phyloP scores from a whole-genome alignment of 805 yeast species.

The Candida ovalis region DNA sequence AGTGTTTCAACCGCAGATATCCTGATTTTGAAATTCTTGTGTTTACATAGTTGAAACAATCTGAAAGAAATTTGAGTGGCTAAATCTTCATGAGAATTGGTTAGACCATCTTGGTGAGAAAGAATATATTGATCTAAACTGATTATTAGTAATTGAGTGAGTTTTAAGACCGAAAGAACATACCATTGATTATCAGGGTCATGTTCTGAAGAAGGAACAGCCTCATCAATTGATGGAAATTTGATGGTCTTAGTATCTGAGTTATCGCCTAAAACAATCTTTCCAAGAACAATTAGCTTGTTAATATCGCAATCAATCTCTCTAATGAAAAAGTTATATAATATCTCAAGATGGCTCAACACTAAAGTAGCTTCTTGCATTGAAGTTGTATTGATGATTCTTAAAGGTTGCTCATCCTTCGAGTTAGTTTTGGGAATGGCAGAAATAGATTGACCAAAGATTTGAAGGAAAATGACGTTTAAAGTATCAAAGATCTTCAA shows the following conservation, averaged over 20 bases:
- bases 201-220: slow-evolving; percentile 9
- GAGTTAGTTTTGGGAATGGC: slow-evolving; percentile 11
- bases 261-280: slow-evolving; percentile 19
- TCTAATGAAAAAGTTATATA: slow-evolving; percentile 26
- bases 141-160: slow-evolving; percentile 26
- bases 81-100: slow-evolving; percentile 24
- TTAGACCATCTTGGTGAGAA: slow-evolving; percentile 27
- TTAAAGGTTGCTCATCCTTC: slow-evolving; percentile 16
- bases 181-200: slow-evolving; percentile 24
- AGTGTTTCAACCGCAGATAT: slow-evolving; percentile 36
- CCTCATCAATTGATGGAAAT: slow-evolving; percentile 20
- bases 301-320: slow-evolving; percentile 34
- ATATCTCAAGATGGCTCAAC: slow-evolving; percentile 25
- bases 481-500: slow-evolving; percentile 26
- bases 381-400: slow-evolving; percentile 7
- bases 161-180: slow-evolving; percentile 23
- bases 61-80: slow-evolving; percentile 31
- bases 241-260: slow-evolving; percentile 11
- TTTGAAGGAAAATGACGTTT: slow-evolving; percentile 19
- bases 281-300: slow-evolving; percentile 29
- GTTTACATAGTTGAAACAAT: slow-evolving; percentile 35
- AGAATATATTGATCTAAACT: slow-evolving; percentile 31
- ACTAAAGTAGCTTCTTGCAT: slow-evolving; percentile 20
- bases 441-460: slow-evolving; percentile 19
- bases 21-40: slow-evolving; percentile 39